phyloP scores from a whole-genome alignment of 306 rosid species.

The Glycyrrhiza uralensis region DNA sequence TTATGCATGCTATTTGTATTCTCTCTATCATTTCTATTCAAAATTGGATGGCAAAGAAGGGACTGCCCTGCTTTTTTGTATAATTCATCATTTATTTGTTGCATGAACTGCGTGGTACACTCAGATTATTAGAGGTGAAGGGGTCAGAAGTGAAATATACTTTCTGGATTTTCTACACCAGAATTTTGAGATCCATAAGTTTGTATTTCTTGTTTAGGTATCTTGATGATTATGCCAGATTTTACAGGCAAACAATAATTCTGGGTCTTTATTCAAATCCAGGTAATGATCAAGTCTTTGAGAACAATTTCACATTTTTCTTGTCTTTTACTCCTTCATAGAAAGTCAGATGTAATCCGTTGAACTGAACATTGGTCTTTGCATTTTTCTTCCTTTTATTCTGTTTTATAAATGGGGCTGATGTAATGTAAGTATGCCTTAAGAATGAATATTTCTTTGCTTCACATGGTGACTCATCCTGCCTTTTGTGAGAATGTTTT shows the following conservation, averaged over 20 bases:
- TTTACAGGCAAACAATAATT: slow-evolving; percentile 79
- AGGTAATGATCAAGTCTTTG: slow-evolving; percentile 40
- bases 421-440: slow-evolving; percentile 21
- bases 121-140: not conserved
- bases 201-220: slow-evolving; percentile 54
- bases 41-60: not conserved
- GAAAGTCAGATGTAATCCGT: not conserved
- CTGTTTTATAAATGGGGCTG: slow-evolving; percentile 3
- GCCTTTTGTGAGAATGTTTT: slow-evolving; percentile 13
- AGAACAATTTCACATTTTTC: slow-evolving; percentile 6
- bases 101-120: not conserved
- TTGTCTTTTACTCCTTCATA: not conserved
- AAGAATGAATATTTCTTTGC: not conserved
- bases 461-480: not conserved
- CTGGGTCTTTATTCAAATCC: slow-evolving; percentile 67
- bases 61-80: not conserved
- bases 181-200: slow-evolving; percentile 3
- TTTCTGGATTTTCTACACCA: not conserved
- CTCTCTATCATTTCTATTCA: slow-evolving; percentile 18
- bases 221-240: slow-evolving; percentile 66
- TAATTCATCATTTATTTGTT: slow-evolving; percentile 12
- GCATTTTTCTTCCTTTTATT: not conserved
- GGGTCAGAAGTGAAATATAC: not conserved
- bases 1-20: slow-evolving; percentile 12
- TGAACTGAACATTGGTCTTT: not conserved